Evolutionary conservation across 2,329 filamentous ascomycete species (phyloP), one percentile per base, ranked within the genome.

Genomic region (Drechslera avenae): DNA sequence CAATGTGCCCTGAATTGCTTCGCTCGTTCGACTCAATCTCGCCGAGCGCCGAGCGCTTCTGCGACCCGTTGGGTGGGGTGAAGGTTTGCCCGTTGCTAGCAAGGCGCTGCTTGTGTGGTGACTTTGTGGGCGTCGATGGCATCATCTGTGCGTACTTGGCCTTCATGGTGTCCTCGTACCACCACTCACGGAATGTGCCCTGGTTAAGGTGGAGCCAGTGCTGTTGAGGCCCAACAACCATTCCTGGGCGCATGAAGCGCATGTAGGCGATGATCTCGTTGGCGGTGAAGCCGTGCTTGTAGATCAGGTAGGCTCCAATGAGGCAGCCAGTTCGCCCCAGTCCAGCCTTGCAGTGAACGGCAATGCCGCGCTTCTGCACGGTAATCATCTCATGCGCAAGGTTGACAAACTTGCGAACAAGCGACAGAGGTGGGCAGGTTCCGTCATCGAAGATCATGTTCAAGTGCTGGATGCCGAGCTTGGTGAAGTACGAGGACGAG

Each of bases 381-480:
- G 87, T 92, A 68, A 99, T 99, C 76, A 89, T 96, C 71, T 96
- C 89, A 69, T 97, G 94, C 1, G 94, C 92, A 52, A 99, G 82
- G 62, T 90, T 90, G 74, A 99, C 93, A 73, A 99, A 99, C 71
- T 92, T 92, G 62, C 90, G 86, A 21, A 99, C 94, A n/a, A 92
- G 87, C 14, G 85, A 85, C 44, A 99, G 79, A 2, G 91, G 86
- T 17, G 94, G 94, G 73, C 94, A 99, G 3, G 94, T 99, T 59
- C 94, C 94, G 66, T 99, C 94, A 68, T 97, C 94, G 69, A 99
- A 99, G 68, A 99, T 97, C 94, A 99, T 99, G 77, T 99, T 94
- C 33, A 97, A 81, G 72, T 99, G 94, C 66, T 91, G 87, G 68
- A 99, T 97, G 23, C 93, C 93, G 44, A 99, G 81, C 3, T 92